Evolutionary conservation across 176 grass and related monocot species (phyloP).

Genomic region (Echinochloa phyllopogon): DNA sequence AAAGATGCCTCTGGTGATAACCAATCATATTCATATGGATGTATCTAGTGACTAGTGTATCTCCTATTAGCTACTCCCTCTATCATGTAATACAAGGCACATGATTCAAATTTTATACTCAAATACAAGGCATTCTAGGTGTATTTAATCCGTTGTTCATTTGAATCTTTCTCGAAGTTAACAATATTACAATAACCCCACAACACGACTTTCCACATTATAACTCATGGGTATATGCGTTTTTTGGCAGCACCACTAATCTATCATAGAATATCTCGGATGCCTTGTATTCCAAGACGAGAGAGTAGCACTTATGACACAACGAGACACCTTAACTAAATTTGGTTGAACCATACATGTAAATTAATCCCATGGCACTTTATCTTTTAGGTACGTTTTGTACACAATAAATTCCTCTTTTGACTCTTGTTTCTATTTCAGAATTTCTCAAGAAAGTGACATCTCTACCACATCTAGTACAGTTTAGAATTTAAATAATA

Average conservation of each 20-base stretch:
- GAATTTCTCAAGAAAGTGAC: neutral
- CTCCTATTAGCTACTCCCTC: neutral
- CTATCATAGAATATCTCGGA: no score
- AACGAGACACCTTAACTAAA: constrained; percentile 4
- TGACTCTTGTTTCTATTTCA: neutral
- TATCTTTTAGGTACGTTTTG: constrained; percentile 52
- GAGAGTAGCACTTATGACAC: neutral
- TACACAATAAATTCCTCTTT: constrained; percentile 35
- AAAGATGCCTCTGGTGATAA: neutral
- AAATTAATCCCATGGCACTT: constrained; percentile 34
- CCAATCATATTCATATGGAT: neutral
- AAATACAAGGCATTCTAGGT: no score
- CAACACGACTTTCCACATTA: no score
- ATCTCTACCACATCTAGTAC: constrained; percentile 1
- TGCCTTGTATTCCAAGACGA: no score
- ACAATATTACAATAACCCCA: no score
- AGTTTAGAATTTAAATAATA: neutral
- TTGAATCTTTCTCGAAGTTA: no score
- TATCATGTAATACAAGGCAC: no score
- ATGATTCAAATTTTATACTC: no score
- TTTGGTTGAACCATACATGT: constrained; percentile 24
- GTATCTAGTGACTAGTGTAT: neutral
- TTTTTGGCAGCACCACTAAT: no score
- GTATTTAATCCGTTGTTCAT: no score
- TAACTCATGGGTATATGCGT: no score